phyloP scores from a whole-genome alignment of 139 green algal genomes.

The Asterochloris erici region DNA sequence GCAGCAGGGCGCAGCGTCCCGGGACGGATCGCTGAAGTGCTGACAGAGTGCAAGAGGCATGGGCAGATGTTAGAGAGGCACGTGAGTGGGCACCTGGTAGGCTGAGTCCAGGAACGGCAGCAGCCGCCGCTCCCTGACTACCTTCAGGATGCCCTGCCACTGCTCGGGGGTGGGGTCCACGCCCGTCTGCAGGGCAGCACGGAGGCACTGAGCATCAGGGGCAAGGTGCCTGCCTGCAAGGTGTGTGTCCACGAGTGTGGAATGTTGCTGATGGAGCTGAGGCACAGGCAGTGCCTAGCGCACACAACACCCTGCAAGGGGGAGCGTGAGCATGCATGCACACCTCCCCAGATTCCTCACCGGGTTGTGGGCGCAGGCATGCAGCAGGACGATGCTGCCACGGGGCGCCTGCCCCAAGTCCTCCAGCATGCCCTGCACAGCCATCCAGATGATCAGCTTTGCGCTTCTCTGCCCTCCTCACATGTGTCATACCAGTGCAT shows the following conservation, averaged over 20 bases:
- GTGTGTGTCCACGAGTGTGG: too few relatives aligned
- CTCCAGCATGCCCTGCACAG: conserved; percentile 82
- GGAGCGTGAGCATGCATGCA: background rate
- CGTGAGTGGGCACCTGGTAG: conserved; percentile 66
- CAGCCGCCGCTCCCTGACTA: conserved; percentile 63
- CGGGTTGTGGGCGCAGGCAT: conserved; percentile 93
- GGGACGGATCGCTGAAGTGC: background rate
- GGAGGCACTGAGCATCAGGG: too few relatives aligned
- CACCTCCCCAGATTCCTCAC: too few relatives aligned
- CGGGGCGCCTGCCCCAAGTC: conserved; percentile 85
- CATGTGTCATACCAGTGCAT: background rate
- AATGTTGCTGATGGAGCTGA: too few relatives aligned
- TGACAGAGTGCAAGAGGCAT: too few relatives aligned
- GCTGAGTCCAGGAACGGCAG: conserved; percentile 93
- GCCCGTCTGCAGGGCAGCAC: conserved; percentile 40
- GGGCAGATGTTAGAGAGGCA: too few relatives aligned
- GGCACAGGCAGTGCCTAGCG: background rate
- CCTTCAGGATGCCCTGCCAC: conserved; percentile 65
- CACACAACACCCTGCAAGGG: too few relatives aligned
- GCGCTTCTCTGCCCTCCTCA: background rate
- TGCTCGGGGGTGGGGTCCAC: conserved; percentile 88
- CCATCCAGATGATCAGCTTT: background rate
- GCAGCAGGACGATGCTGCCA: conserved; percentile 86
- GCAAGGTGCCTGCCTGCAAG: background rate
- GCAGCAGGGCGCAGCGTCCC: background rate